Conservation (phyloP, 352 stramenopile genomes). For the Globisporangium cylindrosporum region DNA sequence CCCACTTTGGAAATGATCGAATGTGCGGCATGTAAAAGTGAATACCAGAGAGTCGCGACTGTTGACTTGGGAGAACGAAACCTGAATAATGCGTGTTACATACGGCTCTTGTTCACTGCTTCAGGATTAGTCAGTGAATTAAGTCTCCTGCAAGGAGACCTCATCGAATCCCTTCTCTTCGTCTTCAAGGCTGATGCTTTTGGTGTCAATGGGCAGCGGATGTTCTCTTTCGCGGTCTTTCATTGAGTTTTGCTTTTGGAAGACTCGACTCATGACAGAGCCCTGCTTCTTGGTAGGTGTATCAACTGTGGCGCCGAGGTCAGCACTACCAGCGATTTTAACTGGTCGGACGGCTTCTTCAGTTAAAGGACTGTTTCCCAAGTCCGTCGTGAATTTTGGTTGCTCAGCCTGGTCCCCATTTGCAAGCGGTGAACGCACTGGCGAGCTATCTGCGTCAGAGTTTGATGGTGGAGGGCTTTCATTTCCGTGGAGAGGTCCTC, state of each 20-base stretch:
- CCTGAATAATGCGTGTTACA: background rate
- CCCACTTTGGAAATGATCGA: background rate
- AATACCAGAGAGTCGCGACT: background rate
- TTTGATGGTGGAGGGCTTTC: background rate
- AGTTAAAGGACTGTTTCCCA: background rate
- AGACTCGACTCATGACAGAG: constrained; percentile 32
- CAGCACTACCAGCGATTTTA: background rate
- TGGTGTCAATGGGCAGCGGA: background rate
- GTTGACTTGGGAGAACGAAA: background rate
- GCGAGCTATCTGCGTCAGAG: background rate
- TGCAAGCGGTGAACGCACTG: background rate
- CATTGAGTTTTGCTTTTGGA: constrained; percentile 8
- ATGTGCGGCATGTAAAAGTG: background rate
- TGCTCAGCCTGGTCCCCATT: background rate
- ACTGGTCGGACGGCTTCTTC: background rate
- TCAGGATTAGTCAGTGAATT: background rate
- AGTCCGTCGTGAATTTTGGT: background rate
- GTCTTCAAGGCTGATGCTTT: background rate
- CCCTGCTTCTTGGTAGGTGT: constrained; percentile 1
- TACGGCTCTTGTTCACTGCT: background rate
- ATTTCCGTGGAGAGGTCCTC: background rate
- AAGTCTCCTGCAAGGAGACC: background rate
- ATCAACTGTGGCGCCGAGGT: background rate
- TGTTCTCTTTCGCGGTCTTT: background rate
- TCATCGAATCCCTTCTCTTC: background rate